Conservation (phyloP, 2,329 filamentous ascomycete species). For the Verticillium nonalfalfae region DNA sequence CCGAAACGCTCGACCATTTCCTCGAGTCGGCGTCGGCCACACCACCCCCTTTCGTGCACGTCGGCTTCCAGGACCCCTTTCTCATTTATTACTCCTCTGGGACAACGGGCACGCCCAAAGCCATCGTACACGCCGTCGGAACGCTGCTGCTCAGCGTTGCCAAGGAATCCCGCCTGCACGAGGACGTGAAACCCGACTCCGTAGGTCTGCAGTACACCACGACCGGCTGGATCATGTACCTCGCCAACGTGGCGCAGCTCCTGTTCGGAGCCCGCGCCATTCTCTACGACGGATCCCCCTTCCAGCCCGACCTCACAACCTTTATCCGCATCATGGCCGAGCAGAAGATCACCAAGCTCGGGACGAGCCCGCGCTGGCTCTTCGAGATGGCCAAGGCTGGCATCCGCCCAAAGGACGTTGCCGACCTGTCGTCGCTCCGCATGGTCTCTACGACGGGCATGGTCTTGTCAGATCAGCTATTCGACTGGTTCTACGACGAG, state of each 20-base stretch:
- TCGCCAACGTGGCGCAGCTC: slow-evolving; percentile 52
- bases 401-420: slow-evolving; percentile 54
- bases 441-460: slow-evolving; percentile 70
- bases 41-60: slow-evolving; percentile 46
- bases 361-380: slow-evolving; percentile 71
- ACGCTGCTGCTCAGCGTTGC: slow-evolving; percentile 47
- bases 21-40: slow-evolving; percentile 22
- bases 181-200: slow-evolving; percentile 28
- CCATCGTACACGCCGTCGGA: slow-evolving; percentile 73
- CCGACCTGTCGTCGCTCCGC: slow-evolving; percentile 55
- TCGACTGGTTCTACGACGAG: slow-evolving; percentile 70
- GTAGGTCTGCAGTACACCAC: slow-evolving; percentile 53
- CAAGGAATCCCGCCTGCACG: slow-evolving; percentile 55
- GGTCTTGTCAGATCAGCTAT: slow-evolving; percentile 70
- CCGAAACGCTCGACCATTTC: slow-evolving; percentile 39
- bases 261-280: slow-evolving; percentile 55
- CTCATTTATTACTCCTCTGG: slow-evolving; percentile 74
- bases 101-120: slow-evolving; percentile 79
- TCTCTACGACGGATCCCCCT: slow-evolving; percentile 80
- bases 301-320: slow-evolving; percentile 59
- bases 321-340: slow-evolving; percentile 58
- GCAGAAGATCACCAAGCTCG: slow-evolving; percentile 64
- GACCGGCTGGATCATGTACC: slow-evolving; percentile 88
- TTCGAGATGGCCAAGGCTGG: slow-evolving; percentile 62
- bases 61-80: slow-evolving; percentile 69